These are phyloP conservation scores for Kuraishia piskuri DNA, from an alignment of 805 yeast genomes.

Conservation along the genomic window DNA sequence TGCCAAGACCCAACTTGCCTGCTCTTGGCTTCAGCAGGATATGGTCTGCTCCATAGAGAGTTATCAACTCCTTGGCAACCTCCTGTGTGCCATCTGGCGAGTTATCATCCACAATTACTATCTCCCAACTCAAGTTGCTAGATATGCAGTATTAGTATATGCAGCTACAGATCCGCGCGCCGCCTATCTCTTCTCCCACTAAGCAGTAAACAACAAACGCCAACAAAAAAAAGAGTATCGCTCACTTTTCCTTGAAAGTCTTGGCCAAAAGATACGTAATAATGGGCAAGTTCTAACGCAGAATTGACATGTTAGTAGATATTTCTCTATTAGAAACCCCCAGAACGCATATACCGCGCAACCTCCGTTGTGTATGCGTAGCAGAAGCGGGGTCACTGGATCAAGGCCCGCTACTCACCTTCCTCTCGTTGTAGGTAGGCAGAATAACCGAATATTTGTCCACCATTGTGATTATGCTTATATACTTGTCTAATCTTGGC, in stretches of 20 bases:
- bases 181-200: neutral
- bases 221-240: neutral
- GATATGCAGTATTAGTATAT: conserved; percentile 4
- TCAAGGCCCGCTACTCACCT: conserved; percentile 9
- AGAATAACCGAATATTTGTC: conserved; percentile 65
- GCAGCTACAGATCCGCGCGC: no score
- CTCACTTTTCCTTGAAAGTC: conserved; percentile 40
- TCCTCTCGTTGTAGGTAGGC: conserved; percentile 72
- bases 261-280: conserved; percentile 61
- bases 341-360: neutral
- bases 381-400: conserved; percentile 19
- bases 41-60: conserved; percentile 49
- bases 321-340: neutral
- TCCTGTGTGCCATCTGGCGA: conserved; percentile 82
- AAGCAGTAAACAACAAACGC: neutral
- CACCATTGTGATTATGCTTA: conserved; percentile 11
- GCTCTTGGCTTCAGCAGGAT: conserved; percentile 63
- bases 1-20: conserved; percentile 72
- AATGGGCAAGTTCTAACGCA: conserved; percentile 44
- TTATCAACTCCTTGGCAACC: conserved; percentile 51
- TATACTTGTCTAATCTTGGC: no score
- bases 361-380: neutral
- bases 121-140: conserved; percentile 60
- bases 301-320: neutral
- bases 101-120: conserved; percentile 67